Conservation (phyloP, 441 rosid genomes). For the Pelargonium fulgidum region DNA sequence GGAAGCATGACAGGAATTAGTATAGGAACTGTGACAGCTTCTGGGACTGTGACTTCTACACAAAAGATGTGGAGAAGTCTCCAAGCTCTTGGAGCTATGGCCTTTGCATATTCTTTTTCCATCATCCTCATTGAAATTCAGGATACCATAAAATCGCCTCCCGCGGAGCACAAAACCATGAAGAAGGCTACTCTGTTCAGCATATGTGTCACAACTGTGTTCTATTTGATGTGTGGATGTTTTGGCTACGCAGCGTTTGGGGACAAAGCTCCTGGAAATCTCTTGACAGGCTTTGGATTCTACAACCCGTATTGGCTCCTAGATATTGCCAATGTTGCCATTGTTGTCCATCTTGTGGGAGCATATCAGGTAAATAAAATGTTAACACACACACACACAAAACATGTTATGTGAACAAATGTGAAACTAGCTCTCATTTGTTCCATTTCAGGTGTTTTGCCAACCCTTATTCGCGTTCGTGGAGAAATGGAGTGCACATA, state of each 20-base stretch:
- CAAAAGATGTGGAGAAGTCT: slow-evolving; percentile 75
- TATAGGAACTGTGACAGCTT: slow-evolving; percentile 40
- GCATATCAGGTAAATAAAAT: slow-evolving; percentile 50
- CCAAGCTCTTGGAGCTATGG: slow-evolving; percentile 61
- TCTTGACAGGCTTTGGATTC: slow-evolving; percentile 51
- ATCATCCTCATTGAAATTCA: slow-evolving; percentile 55
- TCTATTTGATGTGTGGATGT: slow-evolving; percentile 56
- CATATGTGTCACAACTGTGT: slow-evolving; percentile 40
- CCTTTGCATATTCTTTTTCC: slow-evolving; percentile 59
- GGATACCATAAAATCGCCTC: slow-evolving; percentile 59
- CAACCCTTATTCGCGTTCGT: slow-evolving; percentile 49
- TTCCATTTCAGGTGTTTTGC: slow-evolving; percentile 23
- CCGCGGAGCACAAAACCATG: slow-evolving; percentile 57
- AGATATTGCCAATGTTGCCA: slow-evolving; percentile 47
- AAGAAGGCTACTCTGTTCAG: slow-evolving; percentile 49
- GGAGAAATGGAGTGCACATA: slow-evolving; percentile 34
- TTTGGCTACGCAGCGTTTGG: slow-evolving; percentile 64
- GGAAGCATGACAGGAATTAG: slow-evolving; percentile 77
- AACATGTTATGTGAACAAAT: no score
- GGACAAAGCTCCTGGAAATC: slow-evolving; percentile 50
- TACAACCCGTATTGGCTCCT: slow-evolving; percentile 55
- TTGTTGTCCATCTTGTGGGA: slow-evolving; percentile 48
- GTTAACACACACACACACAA: no score
- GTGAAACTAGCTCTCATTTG: no score
- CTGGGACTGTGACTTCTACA: slow-evolving; percentile 49